These are phyloP conservation scores for Aquanectria penicillioides DNA, from an alignment of 2,329 filamentous ascomycete genomes.

Conservation along the genomic window DNA sequence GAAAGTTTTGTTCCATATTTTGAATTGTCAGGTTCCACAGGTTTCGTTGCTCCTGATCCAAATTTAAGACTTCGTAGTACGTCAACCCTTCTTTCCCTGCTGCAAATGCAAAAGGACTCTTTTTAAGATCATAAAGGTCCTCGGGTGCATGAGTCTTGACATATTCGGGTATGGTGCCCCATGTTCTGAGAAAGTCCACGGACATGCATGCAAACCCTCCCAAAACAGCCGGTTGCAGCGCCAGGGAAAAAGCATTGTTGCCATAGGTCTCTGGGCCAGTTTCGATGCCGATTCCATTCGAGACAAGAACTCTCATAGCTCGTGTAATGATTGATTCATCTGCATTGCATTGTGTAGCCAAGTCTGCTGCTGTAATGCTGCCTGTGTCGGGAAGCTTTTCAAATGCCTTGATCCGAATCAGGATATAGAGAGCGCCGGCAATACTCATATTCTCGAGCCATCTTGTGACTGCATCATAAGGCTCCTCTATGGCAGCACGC, in stretches of 20 bases:
- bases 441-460: constrained; percentile 35
- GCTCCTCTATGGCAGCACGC: constrained; percentile 31
- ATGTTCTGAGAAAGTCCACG: constrained; percentile 3
- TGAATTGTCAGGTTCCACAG: constrained; percentile 44
- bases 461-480: constrained; percentile 32
- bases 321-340: background rate
- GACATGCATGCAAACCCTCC: background rate
- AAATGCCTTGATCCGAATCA: constrained; percentile 29
- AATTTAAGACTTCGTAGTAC: constrained; percentile 44
- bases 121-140: constrained; percentile 41
- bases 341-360: background rate
- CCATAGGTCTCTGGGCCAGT: background rate
- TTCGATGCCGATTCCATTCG: constrained; percentile 1
- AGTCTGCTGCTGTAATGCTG: background rate
- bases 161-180: background rate
- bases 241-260: background rate
- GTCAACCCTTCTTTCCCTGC: constrained; percentile 44
- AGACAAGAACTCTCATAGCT: constrained; percentile 2
- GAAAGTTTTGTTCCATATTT: constrained; percentile 42
- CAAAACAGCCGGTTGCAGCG: background rate
- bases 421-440: constrained; percentile 31
- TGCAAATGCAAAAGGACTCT: constrained; percentile 43
- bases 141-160: constrained; percentile 34
- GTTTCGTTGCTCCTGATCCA: constrained; percentile 34
- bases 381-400: constrained; percentile 24